phyloP scores from a whole-genome alignment of 1,284 basidiomycete genomes.

The Tetrapyrgos nigripes region DNA sequence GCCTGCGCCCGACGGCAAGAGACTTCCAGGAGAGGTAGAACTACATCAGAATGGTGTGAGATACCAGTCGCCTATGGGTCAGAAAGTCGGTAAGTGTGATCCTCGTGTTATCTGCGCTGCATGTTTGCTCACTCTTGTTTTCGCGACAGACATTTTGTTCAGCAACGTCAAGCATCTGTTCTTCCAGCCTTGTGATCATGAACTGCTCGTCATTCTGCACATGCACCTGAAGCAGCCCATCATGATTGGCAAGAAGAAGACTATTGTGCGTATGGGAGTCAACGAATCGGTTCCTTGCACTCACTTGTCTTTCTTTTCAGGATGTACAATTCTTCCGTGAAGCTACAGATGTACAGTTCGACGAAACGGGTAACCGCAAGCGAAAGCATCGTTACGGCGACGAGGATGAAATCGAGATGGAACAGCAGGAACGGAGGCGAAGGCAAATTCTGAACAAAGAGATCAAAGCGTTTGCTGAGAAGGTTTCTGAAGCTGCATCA shows the following conservation, averaged over 20 bases:
- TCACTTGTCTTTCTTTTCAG: conserved; percentile 41
- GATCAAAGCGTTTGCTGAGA: conserved; percentile 94
- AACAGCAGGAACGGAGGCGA: conserved; percentile 95
- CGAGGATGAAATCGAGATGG: conserved; percentile 99
- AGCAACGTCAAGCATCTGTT: conserved; percentile 99
- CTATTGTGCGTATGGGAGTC: conserved; percentile 66
- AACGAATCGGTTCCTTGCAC: conserved; percentile 1
- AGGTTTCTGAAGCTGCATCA: conserved; percentile 87
- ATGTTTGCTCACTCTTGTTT: background rate
- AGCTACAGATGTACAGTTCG: conserved; percentile 97
- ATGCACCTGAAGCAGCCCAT: conserved; percentile 95
- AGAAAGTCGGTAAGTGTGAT: conserved; percentile 80
- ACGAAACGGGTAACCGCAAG: conserved; percentile 99
- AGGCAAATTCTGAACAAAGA: conserved; percentile 93
- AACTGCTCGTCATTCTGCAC: conserved; percentile 94
- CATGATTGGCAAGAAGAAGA: conserved; percentile 99
- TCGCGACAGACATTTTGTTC: conserved; percentile 84
- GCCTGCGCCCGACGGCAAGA: conserved; percentile 92
- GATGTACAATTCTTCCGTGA: conserved; percentile 99
- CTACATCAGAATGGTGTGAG: conserved; percentile 98
- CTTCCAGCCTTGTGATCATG: conserved; percentile 98
- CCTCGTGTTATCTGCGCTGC: background rate
- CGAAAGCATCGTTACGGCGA: conserved; percentile 97
- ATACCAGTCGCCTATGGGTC: conserved; percentile 90
- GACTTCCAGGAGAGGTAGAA: conserved; percentile 94